Conservation (phyloP, 805 yeast species). For the Monosporozyma aquatica region DNA sequence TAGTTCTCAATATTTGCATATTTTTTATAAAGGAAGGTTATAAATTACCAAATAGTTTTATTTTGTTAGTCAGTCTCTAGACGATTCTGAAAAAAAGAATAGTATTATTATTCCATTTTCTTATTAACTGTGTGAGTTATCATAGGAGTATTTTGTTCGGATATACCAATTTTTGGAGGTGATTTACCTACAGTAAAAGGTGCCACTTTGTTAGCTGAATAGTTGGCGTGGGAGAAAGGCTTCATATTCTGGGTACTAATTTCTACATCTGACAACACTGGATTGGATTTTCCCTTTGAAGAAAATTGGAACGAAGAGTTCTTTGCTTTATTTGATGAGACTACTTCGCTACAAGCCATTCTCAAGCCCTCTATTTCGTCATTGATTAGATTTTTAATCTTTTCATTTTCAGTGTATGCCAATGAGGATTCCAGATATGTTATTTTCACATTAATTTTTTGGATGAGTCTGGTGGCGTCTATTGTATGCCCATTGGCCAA, state of each 20-base stretch:
- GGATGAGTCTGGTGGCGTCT: not conserved
- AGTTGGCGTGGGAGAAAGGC: not conserved
- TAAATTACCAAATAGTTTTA: no score
- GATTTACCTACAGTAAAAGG: slow-evolving; percentile 17
- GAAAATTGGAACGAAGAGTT: no score
- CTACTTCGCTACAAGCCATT: slow-evolving; percentile 18
- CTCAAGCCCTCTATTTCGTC: slow-evolving; percentile 18
- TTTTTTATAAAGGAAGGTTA: not conserved
- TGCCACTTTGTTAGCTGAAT: slow-evolving; percentile 8
- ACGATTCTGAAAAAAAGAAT: no score
- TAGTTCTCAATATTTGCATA: not conserved
- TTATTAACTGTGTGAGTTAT: slow-evolving; percentile 2
- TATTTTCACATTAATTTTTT: slow-evolving; percentile 3
- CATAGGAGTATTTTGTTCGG: not conserved
- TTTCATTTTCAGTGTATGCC: slow-evolving; percentile 4
- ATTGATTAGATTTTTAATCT: slow-evolving; percentile 8
- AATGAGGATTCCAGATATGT: slow-evolving; percentile 1
- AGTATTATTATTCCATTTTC: slow-evolving; percentile 1
- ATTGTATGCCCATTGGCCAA: not conserved
- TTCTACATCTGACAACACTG: no score
- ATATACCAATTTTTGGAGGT: slow-evolving; percentile 25
- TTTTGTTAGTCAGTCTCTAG: no score
- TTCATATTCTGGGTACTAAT: no score
- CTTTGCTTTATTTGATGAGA: no score
- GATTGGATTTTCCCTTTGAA: no score